A percentile compares a stretch with the other conserved stretches of the same genome.
phyloP scores from a whole-genome alignment of 345 rosid species.

The Noccaea caerulescens region DNA sequence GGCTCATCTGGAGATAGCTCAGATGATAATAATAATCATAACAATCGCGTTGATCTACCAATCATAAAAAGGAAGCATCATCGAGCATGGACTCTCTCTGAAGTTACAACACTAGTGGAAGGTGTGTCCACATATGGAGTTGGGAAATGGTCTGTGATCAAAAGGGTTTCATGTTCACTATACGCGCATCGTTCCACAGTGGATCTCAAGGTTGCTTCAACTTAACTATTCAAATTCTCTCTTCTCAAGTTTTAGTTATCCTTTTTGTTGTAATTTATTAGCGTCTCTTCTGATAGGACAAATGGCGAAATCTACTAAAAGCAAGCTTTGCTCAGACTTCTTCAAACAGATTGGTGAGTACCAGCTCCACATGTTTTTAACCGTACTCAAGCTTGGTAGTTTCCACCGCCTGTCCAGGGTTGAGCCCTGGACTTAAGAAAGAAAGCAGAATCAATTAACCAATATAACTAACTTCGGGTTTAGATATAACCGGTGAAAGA shows the following conservation, averaged over 20 bases:
- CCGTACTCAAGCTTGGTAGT: too few species aligned
- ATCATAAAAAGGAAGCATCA: constrained; percentile 81
- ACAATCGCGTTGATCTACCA: constrained; percentile 45
- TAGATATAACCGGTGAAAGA: constrained; percentile 4
- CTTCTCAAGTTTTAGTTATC: not conserved
- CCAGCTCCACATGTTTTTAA: constrained; percentile 11
- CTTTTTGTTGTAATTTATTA: not conserved
- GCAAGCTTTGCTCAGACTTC: constrained; percentile 72
- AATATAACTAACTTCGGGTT: not conserved
- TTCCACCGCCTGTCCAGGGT: too few species aligned
- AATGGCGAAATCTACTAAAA: constrained; percentile 92
- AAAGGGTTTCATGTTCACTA: constrained; percentile 75
- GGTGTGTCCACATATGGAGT: constrained; percentile 90
- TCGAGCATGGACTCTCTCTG: constrained; percentile 91
- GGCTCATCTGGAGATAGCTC: constrained; percentile 56
- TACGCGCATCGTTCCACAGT: constrained; percentile 79
- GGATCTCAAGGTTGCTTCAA: constrained; percentile 79
- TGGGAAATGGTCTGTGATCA: constrained; percentile 96
- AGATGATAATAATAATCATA: constrained; percentile 35
- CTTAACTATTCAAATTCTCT: not conserved
- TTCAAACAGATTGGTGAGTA: constrained; percentile 63
- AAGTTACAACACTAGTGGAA: constrained; percentile 82
- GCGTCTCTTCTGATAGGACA: constrained; percentile 59
- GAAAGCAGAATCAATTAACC: not conserved
- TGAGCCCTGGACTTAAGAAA: too few species aligned